A percentile compares a stretch with the other conserved stretches of the same genome.
phyloP scores from a whole-genome alignment of 2,329 filamentous ascomycete genomes.

The Ceratocystis papillata region DNA sequence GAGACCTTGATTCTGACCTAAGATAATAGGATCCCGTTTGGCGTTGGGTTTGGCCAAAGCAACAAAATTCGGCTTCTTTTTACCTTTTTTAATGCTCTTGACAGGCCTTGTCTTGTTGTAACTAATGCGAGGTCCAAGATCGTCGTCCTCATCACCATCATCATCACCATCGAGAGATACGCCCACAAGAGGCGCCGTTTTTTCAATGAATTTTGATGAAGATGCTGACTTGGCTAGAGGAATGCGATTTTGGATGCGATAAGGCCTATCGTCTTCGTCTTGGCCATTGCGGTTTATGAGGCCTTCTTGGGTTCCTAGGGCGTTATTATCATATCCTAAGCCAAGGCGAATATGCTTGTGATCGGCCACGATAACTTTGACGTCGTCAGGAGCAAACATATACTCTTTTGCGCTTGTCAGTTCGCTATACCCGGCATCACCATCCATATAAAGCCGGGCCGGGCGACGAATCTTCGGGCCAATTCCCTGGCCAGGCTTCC shows the following conservation, averaged over 20 bases:
- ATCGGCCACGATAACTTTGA: conserved; percentile 50
- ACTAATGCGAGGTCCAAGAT: conserved; percentile 29
- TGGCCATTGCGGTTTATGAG: neutral
- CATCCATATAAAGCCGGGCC: conserved; percentile 48
- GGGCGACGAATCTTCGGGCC: conserved; percentile 72
- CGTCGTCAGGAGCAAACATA: conserved; percentile 77
- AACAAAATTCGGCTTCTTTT: conserved; percentile 32
- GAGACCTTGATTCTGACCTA: neutral
- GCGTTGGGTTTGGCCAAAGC: neutral
- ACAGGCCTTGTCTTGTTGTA: conserved; percentile 18
- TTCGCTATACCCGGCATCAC: neutral
- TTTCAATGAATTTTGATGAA: conserved; percentile 25
- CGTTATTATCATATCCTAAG: conserved; percentile 40
- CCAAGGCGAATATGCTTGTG: conserved; percentile 60
- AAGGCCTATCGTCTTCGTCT: neutral
- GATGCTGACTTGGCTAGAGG: neutral
- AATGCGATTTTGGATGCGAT: conserved; percentile 44
- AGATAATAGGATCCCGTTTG: conserved; percentile 14
- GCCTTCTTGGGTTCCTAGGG: neutral
- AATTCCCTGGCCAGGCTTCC: conserved; percentile 87
- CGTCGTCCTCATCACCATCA: conserved; percentile 40
- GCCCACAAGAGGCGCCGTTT: conserved; percentile 35
- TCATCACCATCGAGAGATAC: conserved; percentile 34
- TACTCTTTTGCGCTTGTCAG: conserved; percentile 33
- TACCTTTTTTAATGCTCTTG: conserved; percentile 41